Base-by-base conservation (phyloP, 768 basidiomycete species). In the Inosperma sp. region DNA sequence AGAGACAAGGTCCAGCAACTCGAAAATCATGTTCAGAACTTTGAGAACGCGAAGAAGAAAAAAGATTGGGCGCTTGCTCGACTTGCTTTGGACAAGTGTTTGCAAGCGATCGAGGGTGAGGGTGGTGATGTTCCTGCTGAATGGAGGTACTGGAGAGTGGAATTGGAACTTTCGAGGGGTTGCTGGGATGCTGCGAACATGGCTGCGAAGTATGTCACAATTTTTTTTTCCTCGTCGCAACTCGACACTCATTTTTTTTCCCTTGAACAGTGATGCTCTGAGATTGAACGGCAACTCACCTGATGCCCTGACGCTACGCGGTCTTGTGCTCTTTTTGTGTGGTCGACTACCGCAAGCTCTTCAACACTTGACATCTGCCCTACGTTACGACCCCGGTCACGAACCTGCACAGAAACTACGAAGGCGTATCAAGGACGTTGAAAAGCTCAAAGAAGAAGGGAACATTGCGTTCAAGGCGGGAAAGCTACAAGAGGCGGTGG, bases 391-490 rank as follows among this genome's bases (percentile, higher is more conserved):
- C 63, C 92, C 91, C 0, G 85, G 84, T 12, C 80, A 88, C 58
- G 81, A 81, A 52, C 72, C 71, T 5, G 89, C 90, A 0, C 79
- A 82, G 53, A 77, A 76, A 36, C 68, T 93, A 47, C 78, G 91
- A 35, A 86, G 83, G 64, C 80, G 88, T 5, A 76, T 89, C n/a
- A 87, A 85, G 57, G 86, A 88, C 27, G 81, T 94, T 14, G 91
- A 94, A 54, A 72, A 81, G 51, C 63, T 86, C 35, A 93, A 93
- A 61, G 91, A 93, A 55, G 90, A 90, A 55, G 92, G 92, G 0
- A 93, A 94, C 56, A 60, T 65, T 1, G 75, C 80, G 1, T 94
- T 93, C 69, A 91, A 92, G 66, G 49, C 60, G 0, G 76, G 77
- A 2, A 73, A 72, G 50, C 67, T 81, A 27, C 59, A 74, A 23